phyloP scores from a whole-genome alignment of 2,329 filamentous ascomycete species.

The Trichophyton mentagrophytes region DNA sequence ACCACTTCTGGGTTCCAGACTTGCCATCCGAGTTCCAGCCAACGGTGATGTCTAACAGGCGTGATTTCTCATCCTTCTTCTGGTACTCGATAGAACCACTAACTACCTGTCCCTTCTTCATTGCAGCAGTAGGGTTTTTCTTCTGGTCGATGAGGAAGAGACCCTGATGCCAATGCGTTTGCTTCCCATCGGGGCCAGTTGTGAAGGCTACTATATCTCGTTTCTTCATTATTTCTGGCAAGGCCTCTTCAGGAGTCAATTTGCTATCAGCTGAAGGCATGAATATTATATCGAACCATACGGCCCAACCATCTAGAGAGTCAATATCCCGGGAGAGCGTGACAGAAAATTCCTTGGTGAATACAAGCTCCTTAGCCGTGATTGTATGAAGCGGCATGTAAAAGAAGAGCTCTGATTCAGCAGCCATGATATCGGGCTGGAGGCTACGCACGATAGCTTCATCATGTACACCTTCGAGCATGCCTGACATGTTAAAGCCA shows the following conservation, averaged over 20 bases:
- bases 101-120: slow-evolving; percentile 46
- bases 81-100: slow-evolving; percentile 57
- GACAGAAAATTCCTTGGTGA: slow-evolving; percentile 55
- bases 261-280: slow-evolving; percentile 44
- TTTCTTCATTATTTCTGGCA: slow-evolving; percentile 47
- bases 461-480: slow-evolving; percentile 70
- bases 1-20: slow-evolving; percentile 28
- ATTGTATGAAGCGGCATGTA: slow-evolving; percentile 65
- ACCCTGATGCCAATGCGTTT: slow-evolving; percentile 87
- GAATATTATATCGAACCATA: slow-evolving; percentile 96
- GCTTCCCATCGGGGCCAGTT: slow-evolving; percentile 61
- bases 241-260: slow-evolving; percentile 44
- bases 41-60: slow-evolving; percentile 53
- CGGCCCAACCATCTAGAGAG: slow-evolving; percentile 68
- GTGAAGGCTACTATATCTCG: slow-evolving; percentile 65
- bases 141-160: slow-evolving; percentile 55
- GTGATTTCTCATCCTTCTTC: slow-evolving; percentile 55
- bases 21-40: slow-evolving; percentile 44
- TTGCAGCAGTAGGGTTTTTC: slow-evolving; percentile 34
- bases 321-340: slow-evolving; percentile 50
- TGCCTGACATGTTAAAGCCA: slow-evolving; percentile 85
- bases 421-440: slow-evolving; percentile 42
- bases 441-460: slow-evolving; percentile 69
- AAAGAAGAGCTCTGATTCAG: slow-evolving; percentile 52
- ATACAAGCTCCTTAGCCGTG: slow-evolving; percentile 59